phyloP scores from a whole-genome alignment of 2,329 filamentous ascomycete species.

The Colletotrichum sp. region DNA sequence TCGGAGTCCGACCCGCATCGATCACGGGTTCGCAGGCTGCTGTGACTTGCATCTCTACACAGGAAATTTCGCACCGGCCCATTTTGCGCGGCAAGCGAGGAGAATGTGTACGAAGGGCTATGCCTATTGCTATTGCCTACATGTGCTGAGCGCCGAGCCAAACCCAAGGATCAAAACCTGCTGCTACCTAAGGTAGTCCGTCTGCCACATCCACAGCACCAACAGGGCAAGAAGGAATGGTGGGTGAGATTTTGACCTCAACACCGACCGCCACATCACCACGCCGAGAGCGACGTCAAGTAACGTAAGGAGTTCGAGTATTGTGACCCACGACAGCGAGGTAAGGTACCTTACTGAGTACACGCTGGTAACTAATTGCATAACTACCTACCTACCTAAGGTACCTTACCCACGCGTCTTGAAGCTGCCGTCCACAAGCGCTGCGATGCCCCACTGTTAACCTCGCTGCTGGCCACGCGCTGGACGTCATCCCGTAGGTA shows the following conservation, averaged over 20 bases:
- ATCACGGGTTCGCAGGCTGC: background rate
- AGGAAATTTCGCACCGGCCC: background rate
- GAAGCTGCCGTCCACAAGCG: background rate
- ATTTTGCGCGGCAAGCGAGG: background rate
- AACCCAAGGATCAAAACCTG: too few relatives aligned
- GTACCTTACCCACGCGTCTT: background rate
- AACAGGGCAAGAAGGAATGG: background rate
- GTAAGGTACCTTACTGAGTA: background rate
- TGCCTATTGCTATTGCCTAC: too few relatives aligned
- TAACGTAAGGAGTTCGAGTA: background rate
- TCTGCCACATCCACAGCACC: background rate
- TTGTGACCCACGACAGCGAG: background rate
- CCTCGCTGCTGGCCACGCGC: background rate
- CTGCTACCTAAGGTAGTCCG: too few relatives aligned
- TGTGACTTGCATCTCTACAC: background rate
- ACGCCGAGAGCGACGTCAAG: background rate
- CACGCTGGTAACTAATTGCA: background rate
- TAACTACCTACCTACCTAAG: background rate
- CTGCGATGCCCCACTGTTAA: background rate
- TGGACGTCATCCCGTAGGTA: too few relatives aligned
- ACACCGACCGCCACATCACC: background rate
- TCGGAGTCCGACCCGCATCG: constrained; percentile 11
- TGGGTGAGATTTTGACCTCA: background rate
- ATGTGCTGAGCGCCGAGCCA: too few relatives aligned
- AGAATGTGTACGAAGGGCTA: too few relatives aligned